Evolutionary conservation across 1,139 yeast genomes (phyloP), one percentile per base, ranked within the genome.

Genomic region (Suhomyces choctaworum): DNA sequence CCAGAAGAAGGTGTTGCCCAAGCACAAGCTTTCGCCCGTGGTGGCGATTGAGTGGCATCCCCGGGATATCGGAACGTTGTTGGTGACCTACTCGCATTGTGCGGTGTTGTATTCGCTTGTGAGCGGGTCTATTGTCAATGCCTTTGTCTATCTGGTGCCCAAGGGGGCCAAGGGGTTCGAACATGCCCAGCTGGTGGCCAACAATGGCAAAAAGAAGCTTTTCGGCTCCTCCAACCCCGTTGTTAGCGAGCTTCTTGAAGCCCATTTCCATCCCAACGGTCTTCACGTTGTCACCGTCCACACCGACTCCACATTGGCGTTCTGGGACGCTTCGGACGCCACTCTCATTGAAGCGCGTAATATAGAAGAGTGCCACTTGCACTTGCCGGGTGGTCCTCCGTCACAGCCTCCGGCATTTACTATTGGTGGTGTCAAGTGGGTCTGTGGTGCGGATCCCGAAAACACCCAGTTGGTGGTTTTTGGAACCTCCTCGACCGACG

Each of bases 221-320:
- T 70, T 70, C 46, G 68, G 72, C 7, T 54, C 61, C n/a, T 55
- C 64, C 4, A 68, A 66, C 38, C 66, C 59, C n/a, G 57, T 70
- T 2, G 44, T 58, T 20, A 82, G 92, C 1, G 76, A 68, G 27
- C 54, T 86, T 2, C 49, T 67, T 2, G 79, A 78, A 35, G 82
- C 96, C 0, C 68, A 79, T 26, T 92, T 87, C 77, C 97, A 90
- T 56, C 98, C 99, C 2, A 88, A 89, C 55, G 97, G 97, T 0
- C 72, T 88, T 29, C 95, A 90, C 56, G 65, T 88, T 5, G 72
- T 86, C 11, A 82, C 96, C 0, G 75, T 80, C 2, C 95, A 90
- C 54, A 78, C 66, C 13, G 97, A 90, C 50, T 92, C 90, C 33
- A 76, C 95, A 0, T 52, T 94, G 29, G 96, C 79, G 4, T 92